These are phyloP conservation scores for Trichocomaceae sp. DNA, from an alignment of 2,329 filamentous ascomycete genomes.

Conservation along the genomic window DNA sequence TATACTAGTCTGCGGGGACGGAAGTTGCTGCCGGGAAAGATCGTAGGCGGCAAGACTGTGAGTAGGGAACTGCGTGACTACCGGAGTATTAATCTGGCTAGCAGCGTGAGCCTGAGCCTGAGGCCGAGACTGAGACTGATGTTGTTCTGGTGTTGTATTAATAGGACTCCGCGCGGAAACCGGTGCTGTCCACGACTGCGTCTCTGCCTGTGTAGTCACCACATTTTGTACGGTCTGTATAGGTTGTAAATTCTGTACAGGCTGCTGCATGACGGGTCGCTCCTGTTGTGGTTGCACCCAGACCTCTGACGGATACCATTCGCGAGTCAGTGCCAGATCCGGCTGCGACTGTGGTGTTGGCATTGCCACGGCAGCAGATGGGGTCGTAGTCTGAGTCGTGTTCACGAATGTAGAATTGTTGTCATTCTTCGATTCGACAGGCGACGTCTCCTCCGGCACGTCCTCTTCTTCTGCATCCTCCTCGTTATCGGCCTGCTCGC, in stretches of 20 bases:
- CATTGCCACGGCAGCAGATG: slow-evolving; percentile 1
- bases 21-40: slow-evolving; percentile 13
- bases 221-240: not conserved
- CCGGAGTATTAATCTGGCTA: slow-evolving; percentile 16
- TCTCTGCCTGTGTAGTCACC: slow-evolving; percentile 3
- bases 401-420: too few relatives aligned
- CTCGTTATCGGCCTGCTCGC: slow-evolving; percentile 12
- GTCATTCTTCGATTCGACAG: too few relatives aligned
- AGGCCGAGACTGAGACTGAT: not conserved
- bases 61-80: slow-evolving; percentile 17
- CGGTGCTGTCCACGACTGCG: slow-evolving; percentile 5
- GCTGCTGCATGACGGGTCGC: not conserved
- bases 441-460: slow-evolving; percentile 14
- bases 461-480: slow-evolving; percentile 18
- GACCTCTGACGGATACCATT: slow-evolving; percentile 10
- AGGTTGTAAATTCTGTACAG: too few relatives aligned
- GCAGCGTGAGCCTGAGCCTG: too few relatives aligned
- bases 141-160: slow-evolving; percentile 3
- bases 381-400: not conserved
- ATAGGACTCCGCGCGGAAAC: slow-evolving; percentile 5
- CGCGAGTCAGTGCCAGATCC: slow-evolving; percentile 1
- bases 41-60: slow-evolving; percentile 23
- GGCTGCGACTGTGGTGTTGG: slow-evolving; percentile 8
- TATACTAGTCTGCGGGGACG: not conserved
- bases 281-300: slow-evolving; percentile 11